A percentile compares a stretch with the other conserved stretches of the same genome.
These are phyloP conservation scores for Peniophora sp. DNA, from an alignment of 1,284 basidiomycete species.

Conservation along the genomic window DNA sequence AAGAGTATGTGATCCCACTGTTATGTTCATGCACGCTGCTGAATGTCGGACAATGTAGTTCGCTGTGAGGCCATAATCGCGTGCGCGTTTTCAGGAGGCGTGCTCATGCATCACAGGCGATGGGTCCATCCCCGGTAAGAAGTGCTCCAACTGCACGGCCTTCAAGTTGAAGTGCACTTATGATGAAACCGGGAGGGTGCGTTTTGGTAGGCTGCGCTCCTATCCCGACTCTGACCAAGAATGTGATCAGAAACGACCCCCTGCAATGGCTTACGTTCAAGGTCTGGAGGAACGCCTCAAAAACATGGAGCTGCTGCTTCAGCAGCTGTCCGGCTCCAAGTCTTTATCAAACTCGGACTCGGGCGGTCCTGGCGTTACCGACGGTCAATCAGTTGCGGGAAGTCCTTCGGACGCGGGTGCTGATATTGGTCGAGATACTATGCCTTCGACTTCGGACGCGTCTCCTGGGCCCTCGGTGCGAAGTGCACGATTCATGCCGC, in stretches of 20 bases:
- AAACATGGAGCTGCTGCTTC: conserved; percentile 60
- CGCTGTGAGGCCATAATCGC: background rate
- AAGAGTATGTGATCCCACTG: background rate
- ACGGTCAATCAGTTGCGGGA: too few species aligned
- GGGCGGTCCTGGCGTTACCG: conserved; percentile 11
- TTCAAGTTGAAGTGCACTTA: conserved; percentile 72
- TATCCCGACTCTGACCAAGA: background rate
- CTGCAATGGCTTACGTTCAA: conserved; percentile 65
- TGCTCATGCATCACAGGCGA: conserved; percentile 33
- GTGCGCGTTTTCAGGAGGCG: background rate
- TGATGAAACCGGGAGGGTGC: conserved; percentile 60
- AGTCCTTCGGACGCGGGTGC: too few species aligned
- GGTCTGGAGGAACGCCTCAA: conserved; percentile 60
- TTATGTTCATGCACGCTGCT: background rate
- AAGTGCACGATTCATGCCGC: too few species aligned
- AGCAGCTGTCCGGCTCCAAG: conserved; percentile 31
- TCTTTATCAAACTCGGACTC: background rate
- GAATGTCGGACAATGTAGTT: background rate
- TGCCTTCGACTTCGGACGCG: too few species aligned
- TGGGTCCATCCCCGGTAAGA: conserved; percentile 54
- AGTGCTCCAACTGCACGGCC: conserved; percentile 72
- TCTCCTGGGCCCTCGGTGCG: too few species aligned
- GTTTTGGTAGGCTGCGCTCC: conserved; percentile 9
- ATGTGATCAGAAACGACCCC: conserved; percentile 59
- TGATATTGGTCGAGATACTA: too few species aligned